Conservation (phyloP, 352 stramenopile species). For the Ochromonadaceae sp. region DNA sequence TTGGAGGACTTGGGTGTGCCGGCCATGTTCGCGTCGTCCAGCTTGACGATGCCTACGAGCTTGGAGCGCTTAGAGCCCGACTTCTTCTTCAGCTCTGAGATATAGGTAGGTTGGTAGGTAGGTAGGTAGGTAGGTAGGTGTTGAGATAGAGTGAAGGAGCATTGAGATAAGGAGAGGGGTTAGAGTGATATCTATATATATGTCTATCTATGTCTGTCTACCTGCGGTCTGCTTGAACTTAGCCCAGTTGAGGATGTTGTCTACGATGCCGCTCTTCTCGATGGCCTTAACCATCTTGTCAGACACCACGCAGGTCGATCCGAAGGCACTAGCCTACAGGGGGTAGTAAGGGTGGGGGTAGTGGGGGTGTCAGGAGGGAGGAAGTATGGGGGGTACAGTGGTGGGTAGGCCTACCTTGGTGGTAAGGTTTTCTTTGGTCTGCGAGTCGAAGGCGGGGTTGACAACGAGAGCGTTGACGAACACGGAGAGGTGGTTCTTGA, state of each 20-base stretch:
- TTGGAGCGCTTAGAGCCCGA: slow-evolving; percentile 47
- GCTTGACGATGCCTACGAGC: slow-evolving; percentile 80
- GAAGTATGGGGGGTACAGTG: slow-evolving; percentile 27
- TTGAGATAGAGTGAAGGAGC: too few relatives aligned
- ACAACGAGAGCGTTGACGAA: slow-evolving; percentile 98
- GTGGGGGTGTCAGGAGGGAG: too few relatives aligned
- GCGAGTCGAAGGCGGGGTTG: slow-evolving; percentile 97
- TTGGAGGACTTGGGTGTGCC: slow-evolving; percentile 61
- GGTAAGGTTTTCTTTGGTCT: slow-evolving; percentile 98
- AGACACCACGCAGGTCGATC: slow-evolving; percentile 67
- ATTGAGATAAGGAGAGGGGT: too few relatives aligned
- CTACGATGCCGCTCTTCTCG: slow-evolving; percentile 82
- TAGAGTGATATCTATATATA: too few relatives aligned
- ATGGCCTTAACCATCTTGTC: slow-evolving; percentile 85
- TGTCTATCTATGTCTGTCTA: too few relatives aligned
- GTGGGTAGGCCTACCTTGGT: too few relatives aligned
- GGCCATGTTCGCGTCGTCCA: slow-evolving; percentile 95
- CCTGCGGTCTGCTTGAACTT: slow-evolving; percentile 77
- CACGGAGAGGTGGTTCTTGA: slow-evolving; percentile 93
- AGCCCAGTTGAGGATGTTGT: slow-evolving; percentile 44
- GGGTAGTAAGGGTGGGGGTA: too few relatives aligned
- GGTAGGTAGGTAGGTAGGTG: too few relatives aligned
- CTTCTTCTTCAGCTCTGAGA: slow-evolving; percentile 84
- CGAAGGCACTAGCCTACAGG: slow-evolving; percentile 28
- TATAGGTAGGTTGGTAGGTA: too few relatives aligned